Base-by-base conservation (phyloP, 305 asterid genomes). In the Fraxinus sp. region DNA sequence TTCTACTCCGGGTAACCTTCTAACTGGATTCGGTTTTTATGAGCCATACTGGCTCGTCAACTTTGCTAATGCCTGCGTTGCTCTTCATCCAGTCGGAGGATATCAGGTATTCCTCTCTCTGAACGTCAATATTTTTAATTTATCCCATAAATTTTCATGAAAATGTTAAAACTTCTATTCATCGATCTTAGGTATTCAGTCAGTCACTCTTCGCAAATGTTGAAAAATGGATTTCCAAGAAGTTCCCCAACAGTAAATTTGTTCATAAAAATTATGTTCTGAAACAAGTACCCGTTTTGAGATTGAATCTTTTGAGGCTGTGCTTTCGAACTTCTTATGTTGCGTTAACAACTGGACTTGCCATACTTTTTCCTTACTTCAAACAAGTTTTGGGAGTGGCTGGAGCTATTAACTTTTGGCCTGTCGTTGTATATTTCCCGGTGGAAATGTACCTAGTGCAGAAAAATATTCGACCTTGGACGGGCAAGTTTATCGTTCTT, bases 41-140 rank as follows among this genome's bases (percentile, higher is more conserved):
- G 97, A 92, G 84, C 95, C 97, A 3, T 93, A 83, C 81, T 93
- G 98, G 98, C 93, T 95, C 30, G 49, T 95, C 36, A 94, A 92
- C 87, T 87, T 95, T 71, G 97, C 97, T 71, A 95, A 95, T 84
- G 97, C 95, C 4, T 95, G 97, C 37, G 90, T 93, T 5, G 88
- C 89, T 77, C 88, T 95, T 81, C 98, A 95, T 86, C 91, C 92
- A 13, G 86, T 93, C 10, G 97, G 98, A 82, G 98, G 90, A 75
- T 95, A 93, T 87, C 98, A 95, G 97, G 97, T 94, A 90, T 80
- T 11, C 28, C 7, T 37, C 46, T 11, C 39, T 14, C 43, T 18
- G 4, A 16, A 16, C 7, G 5, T 52, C 22, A 10, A 28, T 13
- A 36, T 81, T 11, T 10, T 43, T 30, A 1, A 30, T 75, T 18